These are phyloP conservation scores for Zizania latifolia DNA, from an alignment of 176 grass and related monocot species.

Conservation along the genomic window DNA sequence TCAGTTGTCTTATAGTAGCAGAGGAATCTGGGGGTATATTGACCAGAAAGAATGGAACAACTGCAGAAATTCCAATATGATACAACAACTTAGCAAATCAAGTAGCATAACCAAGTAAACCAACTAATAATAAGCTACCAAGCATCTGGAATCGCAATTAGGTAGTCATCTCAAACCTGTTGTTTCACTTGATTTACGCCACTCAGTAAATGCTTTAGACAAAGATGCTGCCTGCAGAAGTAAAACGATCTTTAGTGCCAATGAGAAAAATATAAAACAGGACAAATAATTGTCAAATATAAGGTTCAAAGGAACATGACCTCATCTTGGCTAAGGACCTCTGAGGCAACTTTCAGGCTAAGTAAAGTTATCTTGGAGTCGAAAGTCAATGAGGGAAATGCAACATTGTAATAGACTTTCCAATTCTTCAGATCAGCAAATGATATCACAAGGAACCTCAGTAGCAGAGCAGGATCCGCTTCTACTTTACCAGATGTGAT, in stretches of 20 bases:
- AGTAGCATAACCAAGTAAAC: background rate
- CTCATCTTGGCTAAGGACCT: conserved; percentile 56
- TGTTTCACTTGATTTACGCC: conserved; percentile 67
- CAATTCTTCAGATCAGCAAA: conserved; percentile 97
- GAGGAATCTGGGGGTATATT: conserved; percentile 43
- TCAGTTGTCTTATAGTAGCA: conserved; percentile 60
- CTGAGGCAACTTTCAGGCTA: conserved; percentile 34
- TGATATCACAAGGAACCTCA: conserved; percentile 82
- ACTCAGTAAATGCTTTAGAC: conserved; percentile 42
- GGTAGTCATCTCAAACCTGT: conserved; percentile 45
- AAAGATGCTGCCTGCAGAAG: conserved; percentile 53
- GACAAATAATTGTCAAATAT: background rate
- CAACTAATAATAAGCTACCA: conserved; percentile 3
- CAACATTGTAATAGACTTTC: conserved; percentile 65
- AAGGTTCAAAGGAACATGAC: conserved; percentile 24
- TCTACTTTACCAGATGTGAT: conserved; percentile 69
- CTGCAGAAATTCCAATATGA: conserved; percentile 24
- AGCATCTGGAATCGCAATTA: background rate
- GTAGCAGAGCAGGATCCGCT: conserved; percentile 55
- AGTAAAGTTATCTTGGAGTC: conserved; percentile 60
- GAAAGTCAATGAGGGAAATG: conserved; percentile 76
- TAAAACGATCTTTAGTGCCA: conserved; percentile 20
- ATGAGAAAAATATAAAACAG: background rate
- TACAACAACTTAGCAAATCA: background rate
- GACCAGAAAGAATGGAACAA: conserved; percentile 72